These are phyloP conservation scores for Fusarium haematococcum DNA, from an alignment of 2,329 filamentous ascomycete species.

Conservation along the genomic window DNA sequence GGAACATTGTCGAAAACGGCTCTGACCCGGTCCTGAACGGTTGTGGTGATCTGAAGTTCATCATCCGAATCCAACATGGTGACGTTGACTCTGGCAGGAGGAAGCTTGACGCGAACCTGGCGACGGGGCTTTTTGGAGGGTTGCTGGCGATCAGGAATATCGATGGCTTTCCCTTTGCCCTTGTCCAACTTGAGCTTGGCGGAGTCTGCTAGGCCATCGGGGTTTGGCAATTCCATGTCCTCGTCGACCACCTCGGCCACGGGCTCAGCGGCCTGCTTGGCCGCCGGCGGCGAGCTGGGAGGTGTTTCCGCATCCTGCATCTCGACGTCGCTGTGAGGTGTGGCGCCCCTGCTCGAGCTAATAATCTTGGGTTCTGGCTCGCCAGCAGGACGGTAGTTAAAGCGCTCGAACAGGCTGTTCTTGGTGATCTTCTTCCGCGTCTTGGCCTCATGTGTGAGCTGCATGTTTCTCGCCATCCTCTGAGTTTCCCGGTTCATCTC, in stretches of 20 bases:
- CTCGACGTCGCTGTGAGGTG: conserved; percentile 66
- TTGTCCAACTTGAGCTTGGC: conserved; percentile 60
- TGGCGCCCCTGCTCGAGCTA: conserved; percentile 68
- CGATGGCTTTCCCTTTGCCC: conserved; percentile 68
- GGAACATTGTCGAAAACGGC: conserved; percentile 79
- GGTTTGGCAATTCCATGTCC: conserved; percentile 41
- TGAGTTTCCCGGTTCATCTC: conserved; percentile 97
- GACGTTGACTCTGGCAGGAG: conserved; percentile 53
- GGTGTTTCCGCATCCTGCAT: conserved; percentile 70
- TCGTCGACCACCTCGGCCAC: conserved; percentile 19
- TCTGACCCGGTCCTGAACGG: conserved; percentile 64
- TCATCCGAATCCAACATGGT: conserved; percentile 63
- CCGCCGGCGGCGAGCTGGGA: conserved; percentile 74
- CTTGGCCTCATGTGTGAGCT: conserved; percentile 88
- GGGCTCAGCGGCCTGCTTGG: conserved; percentile 45
- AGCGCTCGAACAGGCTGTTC: conserved; percentile 82
- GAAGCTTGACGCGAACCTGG: conserved; percentile 64
- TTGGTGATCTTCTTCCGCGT: conserved; percentile 93
- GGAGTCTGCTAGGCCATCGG: conserved; percentile 51
- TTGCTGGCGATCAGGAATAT: conserved; percentile 31
- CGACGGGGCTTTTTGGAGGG: conserved; percentile 54
- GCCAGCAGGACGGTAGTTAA: conserved; percentile 74
- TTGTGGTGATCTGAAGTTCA: conserved; percentile 71
- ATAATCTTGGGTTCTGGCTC: conserved; percentile 51
- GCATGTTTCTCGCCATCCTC: conserved; percentile 88